phyloP scores from a whole-genome alignment of 2,329 filamentous ascomycete species.

The Pseudogymnoascus sp. region DNA sequence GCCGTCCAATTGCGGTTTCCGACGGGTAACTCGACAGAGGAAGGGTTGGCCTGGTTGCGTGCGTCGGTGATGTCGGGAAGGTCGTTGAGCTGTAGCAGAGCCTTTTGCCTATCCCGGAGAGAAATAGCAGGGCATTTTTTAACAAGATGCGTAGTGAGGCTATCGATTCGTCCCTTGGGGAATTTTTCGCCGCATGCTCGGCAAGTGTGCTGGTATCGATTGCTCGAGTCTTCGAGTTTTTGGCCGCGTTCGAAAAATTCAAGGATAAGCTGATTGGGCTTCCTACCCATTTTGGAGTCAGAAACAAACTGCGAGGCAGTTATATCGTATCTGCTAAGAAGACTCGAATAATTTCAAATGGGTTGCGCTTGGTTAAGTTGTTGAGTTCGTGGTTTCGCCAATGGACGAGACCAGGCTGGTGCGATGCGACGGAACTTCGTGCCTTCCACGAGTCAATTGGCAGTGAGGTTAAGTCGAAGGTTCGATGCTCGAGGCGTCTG shows the following conservation, averaged over 20 bases:
- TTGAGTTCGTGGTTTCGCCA: background rate
- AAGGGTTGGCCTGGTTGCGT: constrained; percentile 29
- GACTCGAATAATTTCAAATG: background rate
- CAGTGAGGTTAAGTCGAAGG: background rate
- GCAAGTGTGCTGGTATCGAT: constrained; percentile 86
- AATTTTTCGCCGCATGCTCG: constrained; percentile 83
- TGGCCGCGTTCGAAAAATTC: constrained; percentile 81
- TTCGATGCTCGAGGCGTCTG: background rate
- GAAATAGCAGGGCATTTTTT: constrained; percentile 79
- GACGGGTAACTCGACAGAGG: constrained; percentile 34
- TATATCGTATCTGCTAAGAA: background rate
- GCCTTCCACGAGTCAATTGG: constrained; percentile 2
- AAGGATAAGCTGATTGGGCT: constrained; percentile 75
- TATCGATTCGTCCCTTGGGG: constrained; percentile 81
- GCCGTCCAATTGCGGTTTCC: constrained; percentile 62
- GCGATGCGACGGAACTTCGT: background rate
- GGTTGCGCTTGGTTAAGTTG: background rate
- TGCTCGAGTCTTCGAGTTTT: constrained; percentile 83
- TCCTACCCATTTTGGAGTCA: constrained; percentile 57
- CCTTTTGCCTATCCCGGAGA: constrained; percentile 65
- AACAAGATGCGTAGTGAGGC: constrained; percentile 69
- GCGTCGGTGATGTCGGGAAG: constrained; percentile 44
- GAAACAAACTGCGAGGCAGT: background rate
- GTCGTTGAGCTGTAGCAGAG: constrained; percentile 63
- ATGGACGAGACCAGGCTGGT: background rate